Conservation (phyloP, 2,329 filamentous ascomycete species). For the Elsinoe batatas region DNA sequence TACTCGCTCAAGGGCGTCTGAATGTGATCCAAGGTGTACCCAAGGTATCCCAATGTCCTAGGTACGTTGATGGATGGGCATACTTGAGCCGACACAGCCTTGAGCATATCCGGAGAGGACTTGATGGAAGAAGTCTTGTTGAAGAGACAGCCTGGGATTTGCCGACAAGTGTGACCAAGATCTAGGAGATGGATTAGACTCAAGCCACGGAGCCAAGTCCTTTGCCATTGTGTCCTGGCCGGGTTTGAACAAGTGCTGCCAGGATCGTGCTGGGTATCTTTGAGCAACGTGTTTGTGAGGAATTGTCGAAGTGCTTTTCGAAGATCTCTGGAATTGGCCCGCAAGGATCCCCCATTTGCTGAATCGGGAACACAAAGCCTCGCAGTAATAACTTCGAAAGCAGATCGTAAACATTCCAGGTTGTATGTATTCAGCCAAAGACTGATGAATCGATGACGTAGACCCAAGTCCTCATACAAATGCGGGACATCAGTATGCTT, state of each 20-base stretch:
- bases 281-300: constrained; percentile 47
- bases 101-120: constrained; percentile 45
- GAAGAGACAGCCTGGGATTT: constrained; percentile 39
- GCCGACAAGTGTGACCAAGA: constrained; percentile 35
- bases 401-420: constrained; percentile 39
- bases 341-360: background rate
- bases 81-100: constrained; percentile 43
- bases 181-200: constrained; percentile 53
- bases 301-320: constrained; percentile 31
- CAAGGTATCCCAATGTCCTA: constrained; percentile 46
- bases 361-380: constrained; percentile 27
- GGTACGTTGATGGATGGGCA: constrained; percentile 49
- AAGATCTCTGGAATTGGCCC: background rate
- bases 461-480: constrained; percentile 47
- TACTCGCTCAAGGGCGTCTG: constrained; percentile 52
- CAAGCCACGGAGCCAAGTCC: constrained; percentile 47
- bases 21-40: constrained; percentile 44
- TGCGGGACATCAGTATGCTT: constrained; percentile 39
- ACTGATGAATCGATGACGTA: constrained; percentile 46
- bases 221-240: constrained; percentile 35
- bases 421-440: constrained; percentile 52
- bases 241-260: background rate
- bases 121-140: constrained; percentile 43
- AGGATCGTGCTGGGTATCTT: constrained; percentile 28
- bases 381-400: constrained; percentile 51